Evolutionary conservation across 2,329 filamentous ascomycete species (phyloP).

Genomic region (Aspergillus aculeatus): DNA sequence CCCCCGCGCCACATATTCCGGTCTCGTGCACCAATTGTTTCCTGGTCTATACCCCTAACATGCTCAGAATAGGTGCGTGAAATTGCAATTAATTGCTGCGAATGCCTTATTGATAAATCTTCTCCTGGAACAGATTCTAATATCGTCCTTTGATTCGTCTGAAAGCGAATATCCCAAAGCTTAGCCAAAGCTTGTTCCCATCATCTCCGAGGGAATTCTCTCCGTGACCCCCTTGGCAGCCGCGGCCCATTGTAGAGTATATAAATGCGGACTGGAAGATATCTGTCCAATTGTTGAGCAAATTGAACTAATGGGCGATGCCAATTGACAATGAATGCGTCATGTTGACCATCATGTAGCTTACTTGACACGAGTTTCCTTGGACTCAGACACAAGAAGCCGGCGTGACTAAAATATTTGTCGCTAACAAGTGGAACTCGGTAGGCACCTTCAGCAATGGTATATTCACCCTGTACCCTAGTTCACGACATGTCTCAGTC

Average conservation of each 20-base stretch:
- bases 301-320: too few species aligned
- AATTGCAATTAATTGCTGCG: not conserved
- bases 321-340: too few species aligned
- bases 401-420: not conserved
- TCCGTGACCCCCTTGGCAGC: too few species aligned
- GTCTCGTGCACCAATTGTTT: too few species aligned
- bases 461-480: not conserved
- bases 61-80: too few species aligned
- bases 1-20: not conserved
- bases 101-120: not conserved
- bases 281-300: too few species aligned
- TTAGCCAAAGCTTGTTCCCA: slow-evolving; percentile 1
- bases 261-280: too few species aligned
- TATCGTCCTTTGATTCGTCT: not conserved
- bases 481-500: not conserved
- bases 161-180: not conserved
- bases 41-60: too few species aligned
- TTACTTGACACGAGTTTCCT: too few species aligned
- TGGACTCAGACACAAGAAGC: not conserved
- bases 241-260: not conserved
- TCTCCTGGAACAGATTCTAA: not conserved
- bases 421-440: not conserved
- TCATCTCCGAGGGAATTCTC: not conserved
- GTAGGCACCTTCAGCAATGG: not conserved
- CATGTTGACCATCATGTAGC: too few species aligned